Percentiles rank a stretch among this genome's conserved stretches.
phyloP scores from a whole-genome alignment of 495 filamentous ascomycete genomes.

The Chaetomidium leptoderma region DNA sequence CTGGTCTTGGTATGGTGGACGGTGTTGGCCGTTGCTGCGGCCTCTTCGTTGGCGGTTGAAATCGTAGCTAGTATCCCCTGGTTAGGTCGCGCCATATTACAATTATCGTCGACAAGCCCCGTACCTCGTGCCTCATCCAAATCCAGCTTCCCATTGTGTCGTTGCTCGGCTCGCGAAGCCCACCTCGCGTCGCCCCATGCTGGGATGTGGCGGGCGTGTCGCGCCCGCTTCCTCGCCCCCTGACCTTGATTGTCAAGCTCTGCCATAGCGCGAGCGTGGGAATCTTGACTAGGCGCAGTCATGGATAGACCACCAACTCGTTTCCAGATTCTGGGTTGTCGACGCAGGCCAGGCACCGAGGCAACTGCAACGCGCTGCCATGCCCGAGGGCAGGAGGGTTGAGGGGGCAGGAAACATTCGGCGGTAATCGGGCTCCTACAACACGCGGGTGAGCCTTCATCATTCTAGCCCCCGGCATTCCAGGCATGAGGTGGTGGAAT shows the following conservation, averaged over 20 bases:
- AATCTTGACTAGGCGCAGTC: background rate
- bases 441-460: constrained; percentile 10
- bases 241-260: constrained; percentile 28
- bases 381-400: constrained; percentile 20
- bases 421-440: constrained; percentile 23
- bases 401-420: constrained; percentile 23
- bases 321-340: constrained; percentile 34
- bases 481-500: background rate
- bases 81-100: background rate
- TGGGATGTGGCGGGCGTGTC: constrained; percentile 21
- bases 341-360: constrained; percentile 11
- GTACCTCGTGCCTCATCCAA: constrained; percentile 30
- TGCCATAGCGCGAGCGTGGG: constrained; percentile 16
- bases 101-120: background rate
- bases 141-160: constrained; percentile 22
- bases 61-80: constrained; percentile 10
- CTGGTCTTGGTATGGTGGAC: constrained; percentile 1
- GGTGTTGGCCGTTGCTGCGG: background rate
- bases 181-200: constrained; percentile 23
- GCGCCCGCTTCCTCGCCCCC: constrained; percentile 26
- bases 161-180: constrained; percentile 14
- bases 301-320: constrained; percentile 26
- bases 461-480: background rate
- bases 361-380: constrained; percentile 34
- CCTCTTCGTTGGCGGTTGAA: constrained; percentile 7